These are phyloP conservation scores for Saccharomycopsis synnaedendra DNA, from an alignment of 805 yeast genomes.

Conservation along the genomic window DNA sequence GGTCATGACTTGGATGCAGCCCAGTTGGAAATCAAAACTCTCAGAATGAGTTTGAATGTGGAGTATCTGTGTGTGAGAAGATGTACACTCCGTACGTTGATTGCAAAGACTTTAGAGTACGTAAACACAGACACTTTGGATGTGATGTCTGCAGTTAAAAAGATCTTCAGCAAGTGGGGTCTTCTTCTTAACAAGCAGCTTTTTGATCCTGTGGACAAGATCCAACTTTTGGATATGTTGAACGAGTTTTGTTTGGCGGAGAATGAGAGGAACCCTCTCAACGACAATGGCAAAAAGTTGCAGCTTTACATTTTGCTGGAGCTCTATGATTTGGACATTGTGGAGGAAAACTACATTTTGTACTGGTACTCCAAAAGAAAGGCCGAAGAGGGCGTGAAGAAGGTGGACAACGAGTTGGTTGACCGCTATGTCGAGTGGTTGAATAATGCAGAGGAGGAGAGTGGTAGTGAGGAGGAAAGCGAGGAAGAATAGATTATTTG, in stretches of 20 bases:
- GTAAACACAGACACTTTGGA: conserved; percentile 68
- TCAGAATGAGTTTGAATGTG: conserved; percentile 96
- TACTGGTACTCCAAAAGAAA: conserved; percentile 54
- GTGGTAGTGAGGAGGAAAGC: conserved; percentile 29
- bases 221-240: conserved; percentile 49
- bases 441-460: conserved; percentile 61
- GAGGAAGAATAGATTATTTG: conserved; percentile 1
- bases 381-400: conserved; percentile 20
- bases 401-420: conserved; percentile 42
- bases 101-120: conserved; percentile 59
- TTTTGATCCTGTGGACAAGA: conserved; percentile 66
- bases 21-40: conserved; percentile 78
- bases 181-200: conserved; percentile 75
- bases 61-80: conserved; percentile 84
- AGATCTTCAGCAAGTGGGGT: conserved; percentile 76
- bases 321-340: conserved; percentile 70
- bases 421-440: conserved; percentile 82
- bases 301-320: conserved; percentile 40
- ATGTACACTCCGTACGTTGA: conserved; percentile 67
- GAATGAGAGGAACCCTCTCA: conserved; percentile 25
- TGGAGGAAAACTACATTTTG: conserved; percentile 71
- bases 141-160: conserved; percentile 63
- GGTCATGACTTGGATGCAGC: conserved; percentile 94
- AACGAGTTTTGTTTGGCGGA: conserved; percentile 26
- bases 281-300: conserved; percentile 26